Conservation (phyloP, 2,329 filamentous ascomycete genomes). For the Aspergillus latus region DNA sequence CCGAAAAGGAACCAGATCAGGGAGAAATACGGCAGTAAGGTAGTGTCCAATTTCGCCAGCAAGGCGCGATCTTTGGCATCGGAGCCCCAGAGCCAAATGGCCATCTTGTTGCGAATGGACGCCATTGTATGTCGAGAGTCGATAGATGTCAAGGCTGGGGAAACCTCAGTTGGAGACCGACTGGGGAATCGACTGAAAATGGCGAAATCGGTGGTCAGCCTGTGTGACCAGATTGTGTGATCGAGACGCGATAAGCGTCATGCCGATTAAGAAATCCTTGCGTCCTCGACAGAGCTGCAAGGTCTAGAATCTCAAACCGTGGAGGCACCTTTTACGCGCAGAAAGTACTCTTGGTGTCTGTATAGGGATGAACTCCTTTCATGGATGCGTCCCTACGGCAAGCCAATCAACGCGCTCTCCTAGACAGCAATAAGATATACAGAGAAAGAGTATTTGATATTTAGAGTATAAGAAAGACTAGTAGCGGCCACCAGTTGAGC, state of each 20-base stretch:
- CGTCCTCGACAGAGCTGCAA: neutral
- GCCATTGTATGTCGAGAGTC: neutral
- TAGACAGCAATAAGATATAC: too few relatives aligned
- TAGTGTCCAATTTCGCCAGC: slow-evolving; percentile 42
- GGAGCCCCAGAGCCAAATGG: slow-evolving; percentile 9
- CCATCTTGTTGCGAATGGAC: neutral
- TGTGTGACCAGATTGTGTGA: neutral
- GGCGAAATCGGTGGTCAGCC: neutral
- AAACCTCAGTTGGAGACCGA: neutral
- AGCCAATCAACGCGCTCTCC: too few relatives aligned
- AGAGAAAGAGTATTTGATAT: too few relatives aligned
- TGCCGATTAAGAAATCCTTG: neutral
- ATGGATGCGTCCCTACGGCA: too few relatives aligned
- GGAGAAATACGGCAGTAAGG: slow-evolving; percentile 47
- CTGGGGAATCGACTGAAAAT: neutral
- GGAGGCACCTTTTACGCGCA: too few relatives aligned
- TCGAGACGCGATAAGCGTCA: neutral
- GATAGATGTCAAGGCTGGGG: neutral
- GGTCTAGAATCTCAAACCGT: too few relatives aligned
- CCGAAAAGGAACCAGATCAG: slow-evolving; percentile 52
- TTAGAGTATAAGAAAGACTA: too few relatives aligned
- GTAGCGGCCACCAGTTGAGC: too few relatives aligned
- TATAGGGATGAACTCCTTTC: too few relatives aligned
- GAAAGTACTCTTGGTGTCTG: too few relatives aligned
- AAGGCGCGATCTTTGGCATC: slow-evolving; percentile 11